phyloP scores from a whole-genome alignment of 305 asterid genomes.

The Stenogyne calaminthoides region DNA sequence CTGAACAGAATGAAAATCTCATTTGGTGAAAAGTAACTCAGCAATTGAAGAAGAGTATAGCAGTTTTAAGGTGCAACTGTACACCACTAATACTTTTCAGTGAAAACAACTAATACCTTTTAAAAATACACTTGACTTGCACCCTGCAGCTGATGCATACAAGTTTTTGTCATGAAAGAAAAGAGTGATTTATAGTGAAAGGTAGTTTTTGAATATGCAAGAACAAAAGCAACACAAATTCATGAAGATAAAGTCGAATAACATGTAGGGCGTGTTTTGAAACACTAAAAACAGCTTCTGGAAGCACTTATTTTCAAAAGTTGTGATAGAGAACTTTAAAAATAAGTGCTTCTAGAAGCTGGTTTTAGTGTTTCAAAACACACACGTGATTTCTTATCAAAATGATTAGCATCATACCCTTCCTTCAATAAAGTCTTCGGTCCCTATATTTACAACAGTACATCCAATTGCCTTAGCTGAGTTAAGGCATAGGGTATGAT shows the following conservation, averaged over 20 bases:
- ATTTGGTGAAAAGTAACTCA: background rate
- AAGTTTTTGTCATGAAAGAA: background rate
- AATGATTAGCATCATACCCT: conserved; percentile 45
- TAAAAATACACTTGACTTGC: background rate
- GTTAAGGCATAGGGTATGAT: conserved; percentile 78
- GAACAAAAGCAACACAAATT: background rate
- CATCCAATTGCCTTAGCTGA: conserved; percentile 90
- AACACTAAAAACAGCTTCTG: too few relatives aligned
- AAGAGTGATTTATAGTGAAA: background rate
- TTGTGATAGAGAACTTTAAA: too few relatives aligned
- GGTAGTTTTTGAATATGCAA: background rate
- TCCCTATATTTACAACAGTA: conserved; percentile 79
- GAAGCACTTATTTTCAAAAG: too few relatives aligned
- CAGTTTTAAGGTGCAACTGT: background rate
- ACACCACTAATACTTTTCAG: background rate
- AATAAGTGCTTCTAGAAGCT: too few relatives aligned
- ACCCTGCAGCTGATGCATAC: background rate
- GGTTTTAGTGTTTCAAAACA: too few relatives aligned
- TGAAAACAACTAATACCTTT: background rate
- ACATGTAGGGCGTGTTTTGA: too few relatives aligned
- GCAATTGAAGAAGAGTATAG: background rate
- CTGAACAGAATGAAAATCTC: background rate
- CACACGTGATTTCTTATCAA: background rate
- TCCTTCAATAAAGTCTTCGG: conserved; percentile 78
- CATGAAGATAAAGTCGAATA: conserved; percentile 8